Conservation (phyloP, 1,284 basidiomycete species). For the Tilletia caries region DNA sequence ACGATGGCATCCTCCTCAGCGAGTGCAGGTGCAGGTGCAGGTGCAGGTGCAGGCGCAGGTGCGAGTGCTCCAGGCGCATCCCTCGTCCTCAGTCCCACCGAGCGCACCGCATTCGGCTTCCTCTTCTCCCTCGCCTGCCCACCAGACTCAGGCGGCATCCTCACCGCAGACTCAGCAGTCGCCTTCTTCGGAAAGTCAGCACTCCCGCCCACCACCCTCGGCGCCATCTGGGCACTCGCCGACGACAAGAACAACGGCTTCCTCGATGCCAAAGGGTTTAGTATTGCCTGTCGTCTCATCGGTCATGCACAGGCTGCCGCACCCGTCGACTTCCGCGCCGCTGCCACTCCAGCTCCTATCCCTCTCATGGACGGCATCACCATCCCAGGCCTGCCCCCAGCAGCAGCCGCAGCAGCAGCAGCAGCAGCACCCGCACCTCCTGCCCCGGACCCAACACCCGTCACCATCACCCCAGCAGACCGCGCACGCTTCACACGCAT, state of each 20-base stretch:
- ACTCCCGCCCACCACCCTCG: constrained; percentile 59
- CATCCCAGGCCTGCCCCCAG: constrained; percentile 51
- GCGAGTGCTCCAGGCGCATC: neutral
- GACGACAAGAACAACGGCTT: constrained; percentile 65
- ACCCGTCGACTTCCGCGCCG: constrained; percentile 59
- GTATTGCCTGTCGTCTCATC: constrained; percentile 82
- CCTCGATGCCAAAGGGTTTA: constrained; percentile 60
- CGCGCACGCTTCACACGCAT: constrained; percentile 52
- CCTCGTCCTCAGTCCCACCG: constrained; percentile 24
- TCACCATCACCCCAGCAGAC: constrained; percentile 46
- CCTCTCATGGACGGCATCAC: constrained; percentile 73
- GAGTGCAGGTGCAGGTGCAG: neutral
- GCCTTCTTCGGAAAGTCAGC: constrained; percentile 49
- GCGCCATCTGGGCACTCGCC: constrained; percentile 88
- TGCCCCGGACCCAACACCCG: constrained; percentile 18
- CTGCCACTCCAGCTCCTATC: constrained; percentile 65
- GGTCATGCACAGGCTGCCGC: constrained; percentile 83
- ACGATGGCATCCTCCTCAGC: neutral
- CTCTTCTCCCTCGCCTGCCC: constrained; percentile 49
- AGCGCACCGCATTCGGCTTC: constrained; percentile 46
- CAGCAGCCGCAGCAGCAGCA: constrained; percentile 23
- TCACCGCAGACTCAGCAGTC: constrained; percentile 49
- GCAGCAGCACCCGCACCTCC: constrained; percentile 13
- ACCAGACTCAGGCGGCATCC: constrained; percentile 35
- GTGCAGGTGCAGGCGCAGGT: neutral